Evolutionary conservation across 441 rosid species (phyloP).

Genomic region (Euphorbia corollata): DNA sequence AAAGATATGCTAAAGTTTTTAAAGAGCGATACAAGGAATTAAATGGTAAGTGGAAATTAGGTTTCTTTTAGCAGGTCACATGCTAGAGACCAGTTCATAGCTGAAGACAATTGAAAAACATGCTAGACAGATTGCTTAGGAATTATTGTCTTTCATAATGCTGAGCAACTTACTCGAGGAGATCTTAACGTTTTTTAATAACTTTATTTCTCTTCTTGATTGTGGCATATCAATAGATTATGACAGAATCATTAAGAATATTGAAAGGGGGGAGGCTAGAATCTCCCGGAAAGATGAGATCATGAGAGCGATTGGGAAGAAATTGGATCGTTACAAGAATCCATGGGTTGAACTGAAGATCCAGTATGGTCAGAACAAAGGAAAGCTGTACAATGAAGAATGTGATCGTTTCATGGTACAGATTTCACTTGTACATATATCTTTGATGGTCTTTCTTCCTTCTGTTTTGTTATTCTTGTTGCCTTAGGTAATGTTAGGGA

Average conservation of each 20-base stretch:
- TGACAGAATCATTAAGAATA: slow-evolving; percentile 95
- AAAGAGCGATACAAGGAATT: slow-evolving; percentile 91
- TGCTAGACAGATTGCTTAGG: too few species aligned
- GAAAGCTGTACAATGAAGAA: slow-evolving; percentile 95
- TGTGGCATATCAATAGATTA: slow-evolving; percentile 42
- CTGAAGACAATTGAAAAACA: background rate
- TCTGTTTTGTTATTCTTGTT: background rate
- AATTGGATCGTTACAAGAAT: slow-evolving; percentile 93
- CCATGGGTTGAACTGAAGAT: slow-evolving; percentile 98
- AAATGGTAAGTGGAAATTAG: slow-evolving; percentile 40
- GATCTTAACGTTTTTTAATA: background rate
- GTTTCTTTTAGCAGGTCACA: slow-evolving; percentile 1
- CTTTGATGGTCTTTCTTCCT: background rate
- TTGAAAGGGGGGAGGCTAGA: slow-evolving; percentile 95
- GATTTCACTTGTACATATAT: slow-evolving; percentile 1
- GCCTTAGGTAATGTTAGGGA: background rate
- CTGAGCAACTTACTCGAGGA: background rate
- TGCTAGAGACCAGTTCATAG: background rate
- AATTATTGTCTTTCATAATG: background rate
- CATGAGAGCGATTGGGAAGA: slow-evolving; percentile 98
- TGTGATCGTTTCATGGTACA: slow-evolving; percentile 96
- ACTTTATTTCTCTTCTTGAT: background rate
- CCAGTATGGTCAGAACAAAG: slow-evolving; percentile 98
- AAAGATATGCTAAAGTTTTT: slow-evolving; percentile 79
- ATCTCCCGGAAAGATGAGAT: slow-evolving; percentile 95